Conservation (phyloP, 805 yeast species). For the Cyberlindnera galapagoensis region DNA sequence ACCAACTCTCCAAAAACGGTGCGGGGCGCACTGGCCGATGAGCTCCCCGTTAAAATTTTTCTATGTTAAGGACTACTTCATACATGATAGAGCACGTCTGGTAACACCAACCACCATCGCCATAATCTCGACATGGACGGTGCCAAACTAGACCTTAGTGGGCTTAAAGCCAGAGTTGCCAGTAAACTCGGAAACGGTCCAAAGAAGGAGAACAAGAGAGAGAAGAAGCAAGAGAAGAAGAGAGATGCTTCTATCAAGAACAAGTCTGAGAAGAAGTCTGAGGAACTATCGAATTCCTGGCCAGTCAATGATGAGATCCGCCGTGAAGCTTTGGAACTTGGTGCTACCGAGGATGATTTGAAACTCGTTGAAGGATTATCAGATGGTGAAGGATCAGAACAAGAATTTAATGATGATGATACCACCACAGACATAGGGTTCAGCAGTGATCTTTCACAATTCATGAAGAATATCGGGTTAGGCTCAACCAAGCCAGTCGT, state of each 20-base stretch:
- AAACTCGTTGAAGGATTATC: conserved; percentile 52
- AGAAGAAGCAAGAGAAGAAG: conserved; percentile 18
- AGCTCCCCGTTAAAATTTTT: conserved; percentile 15
- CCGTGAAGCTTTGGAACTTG: conserved; percentile 71
- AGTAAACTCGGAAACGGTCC: conserved; percentile 35
- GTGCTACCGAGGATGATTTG: conserved; percentile 83
- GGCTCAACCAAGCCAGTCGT: conserved; percentile 32
- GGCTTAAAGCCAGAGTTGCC: conserved; percentile 60
- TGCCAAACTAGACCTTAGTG: conserved; percentile 31
- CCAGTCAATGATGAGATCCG: conserved; percentile 33
- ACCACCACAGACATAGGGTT: conserved; percentile 33
- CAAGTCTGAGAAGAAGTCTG: not conserved
- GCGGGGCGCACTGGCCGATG: no score
- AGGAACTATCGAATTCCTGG: conserved; percentile 8
- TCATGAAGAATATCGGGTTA: conserved; percentile 66
- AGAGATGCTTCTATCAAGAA: no score
- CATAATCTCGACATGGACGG: conserved; percentile 17
- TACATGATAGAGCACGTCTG: not conserved
- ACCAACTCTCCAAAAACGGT: no score
- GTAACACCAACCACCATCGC: not conserved
- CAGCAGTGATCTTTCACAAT: conserved; percentile 47
- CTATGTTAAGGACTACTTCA: conserved; percentile 2
- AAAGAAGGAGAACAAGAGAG: conserved; percentile 19
- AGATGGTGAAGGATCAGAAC: conserved; percentile 38
- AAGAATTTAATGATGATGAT: conserved; percentile 29